Evolutionary conservation across 129 eudicot species (phyloP).

Genomic region (Deinandra increscens): DNA sequence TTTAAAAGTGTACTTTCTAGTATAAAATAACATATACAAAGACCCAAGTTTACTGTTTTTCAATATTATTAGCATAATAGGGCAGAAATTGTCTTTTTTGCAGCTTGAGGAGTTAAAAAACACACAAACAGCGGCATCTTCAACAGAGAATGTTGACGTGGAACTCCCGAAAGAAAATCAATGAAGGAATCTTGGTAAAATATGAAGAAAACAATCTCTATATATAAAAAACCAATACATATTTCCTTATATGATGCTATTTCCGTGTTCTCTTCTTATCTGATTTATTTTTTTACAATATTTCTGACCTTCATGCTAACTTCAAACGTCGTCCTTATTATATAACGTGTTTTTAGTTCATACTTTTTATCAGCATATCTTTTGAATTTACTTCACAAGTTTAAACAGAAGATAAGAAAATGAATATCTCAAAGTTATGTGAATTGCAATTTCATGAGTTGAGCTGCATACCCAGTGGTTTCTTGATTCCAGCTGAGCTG

Average conservation of each 20-base stretch:
- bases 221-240: constrained; percentile 24
- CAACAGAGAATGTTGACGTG: constrained; percentile 39
- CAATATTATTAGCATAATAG: constrained; percentile 1
- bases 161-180: constrained; percentile 35
- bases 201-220: constrained; percentile 22
- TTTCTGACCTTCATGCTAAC: constrained; percentile 19
- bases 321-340: constrained; percentile 11
- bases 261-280: neutral
- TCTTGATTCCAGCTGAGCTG: constrained; percentile 39
- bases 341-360: constrained; percentile 2
- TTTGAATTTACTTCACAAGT: neutral
- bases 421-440: neutral
- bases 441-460: neutral
- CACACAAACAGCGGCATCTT: constrained; percentile 36
- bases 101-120: constrained; percentile 61
- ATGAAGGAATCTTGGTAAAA: constrained; percentile 19
- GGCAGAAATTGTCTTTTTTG: constrained; percentile 12
- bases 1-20: constrained; percentile 8
- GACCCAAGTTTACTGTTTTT: neutral
- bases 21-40: neutral
- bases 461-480: constrained; percentile 46
- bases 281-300: neutral
- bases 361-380: neutral
- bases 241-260: neutral
- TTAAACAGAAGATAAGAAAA: neutral